Evolutionary conservation across 78 protist species (phyloP).

Genomic region (Mastigamoeba balamuthi): DNA sequence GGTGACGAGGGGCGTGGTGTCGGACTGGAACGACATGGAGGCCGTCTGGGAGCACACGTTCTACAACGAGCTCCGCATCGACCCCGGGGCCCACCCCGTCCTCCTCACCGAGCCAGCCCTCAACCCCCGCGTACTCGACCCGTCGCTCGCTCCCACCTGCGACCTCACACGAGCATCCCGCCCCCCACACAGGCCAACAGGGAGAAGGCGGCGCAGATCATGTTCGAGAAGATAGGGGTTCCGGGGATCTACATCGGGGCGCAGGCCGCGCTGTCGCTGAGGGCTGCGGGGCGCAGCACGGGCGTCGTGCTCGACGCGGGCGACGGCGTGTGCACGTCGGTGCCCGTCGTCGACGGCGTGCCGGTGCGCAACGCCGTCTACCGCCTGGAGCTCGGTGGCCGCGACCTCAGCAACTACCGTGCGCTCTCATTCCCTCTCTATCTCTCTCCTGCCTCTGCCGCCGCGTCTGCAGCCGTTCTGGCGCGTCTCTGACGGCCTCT

Average conservation of each 20-base stretch:
- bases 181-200: slow-evolving; percentile 5
- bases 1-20: slow-evolving; percentile 59
- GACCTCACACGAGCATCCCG: no score
- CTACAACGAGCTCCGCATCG: slow-evolving; percentile 1
- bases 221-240: slow-evolving; percentile 39
- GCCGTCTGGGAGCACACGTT: slow-evolving; percentile 74
- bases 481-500: no score
- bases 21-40: slow-evolving; percentile 78
- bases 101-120: not conserved
- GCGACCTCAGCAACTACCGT: not conserved
- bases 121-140: slow-evolving; percentile 14
- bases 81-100: not conserved
- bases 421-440: no score
- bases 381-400: not conserved
- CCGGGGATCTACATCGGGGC: slow-evolving; percentile 20
- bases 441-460: no score
- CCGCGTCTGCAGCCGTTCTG: no score
- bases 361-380: not conserved
- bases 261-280: slow-evolving; percentile 43
- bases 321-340: slow-evolving; percentile 56
- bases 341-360: slow-evolving; percentile 31
- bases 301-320: slow-evolving; percentile 73
- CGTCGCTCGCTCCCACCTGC: not conserved
- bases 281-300: slow-evolving; percentile 14
- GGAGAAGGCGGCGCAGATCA: slow-evolving; percentile 19